These are phyloP conservation scores for Ceratobasidium sp. DNA, from an alignment of 1,284 basidiomycete species.

Conservation along the genomic window DNA sequence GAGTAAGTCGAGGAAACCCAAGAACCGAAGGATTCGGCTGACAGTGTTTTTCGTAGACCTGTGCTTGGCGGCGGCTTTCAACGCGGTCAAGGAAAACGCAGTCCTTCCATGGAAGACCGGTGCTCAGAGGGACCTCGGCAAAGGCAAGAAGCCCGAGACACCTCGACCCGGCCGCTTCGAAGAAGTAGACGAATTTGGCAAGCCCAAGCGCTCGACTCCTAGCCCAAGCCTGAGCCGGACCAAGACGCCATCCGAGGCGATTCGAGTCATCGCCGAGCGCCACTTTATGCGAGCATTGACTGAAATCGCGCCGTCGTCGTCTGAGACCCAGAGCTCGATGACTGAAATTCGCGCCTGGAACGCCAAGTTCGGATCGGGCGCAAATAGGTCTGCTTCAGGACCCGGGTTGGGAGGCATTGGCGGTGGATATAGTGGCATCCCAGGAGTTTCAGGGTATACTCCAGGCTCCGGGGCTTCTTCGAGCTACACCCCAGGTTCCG, in stretches of 20 bases:
- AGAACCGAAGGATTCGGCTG: not conserved
- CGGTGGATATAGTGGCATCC: not conserved
- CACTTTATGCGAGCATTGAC: constrained; percentile 85
- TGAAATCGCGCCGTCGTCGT: constrained; percentile 88
- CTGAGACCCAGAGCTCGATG: constrained; percentile 82
- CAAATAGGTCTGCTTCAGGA: constrained; percentile 46
- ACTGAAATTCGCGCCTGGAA: constrained; percentile 90
- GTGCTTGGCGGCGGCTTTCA: constrained; percentile 88
- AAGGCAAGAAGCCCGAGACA: not conserved
- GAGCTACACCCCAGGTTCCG: not conserved
- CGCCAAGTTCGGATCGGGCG: constrained; percentile 84
- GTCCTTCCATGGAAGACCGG: constrained; percentile 74
- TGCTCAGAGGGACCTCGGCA: not conserved
- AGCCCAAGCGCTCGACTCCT: not conserved
- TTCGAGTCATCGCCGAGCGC: constrained; percentile 66
- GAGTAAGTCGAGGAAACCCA: constrained; percentile 67
- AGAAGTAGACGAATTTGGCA: constrained; percentile 1
- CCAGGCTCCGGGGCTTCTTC: not conserved
- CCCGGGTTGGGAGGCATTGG: not conserved
- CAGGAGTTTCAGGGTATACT: not conserved
- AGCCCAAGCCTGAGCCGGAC: constrained; percentile 47
- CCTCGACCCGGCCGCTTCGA: not conserved
- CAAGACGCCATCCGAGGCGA: constrained; percentile 40
- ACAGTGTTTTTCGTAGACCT: constrained; percentile 70
- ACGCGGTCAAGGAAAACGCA: constrained; percentile 87